Evolutionary conservation across 2,329 filamentous ascomycete species (phyloP).

Genomic region (Colletotrichum sp.): DNA sequence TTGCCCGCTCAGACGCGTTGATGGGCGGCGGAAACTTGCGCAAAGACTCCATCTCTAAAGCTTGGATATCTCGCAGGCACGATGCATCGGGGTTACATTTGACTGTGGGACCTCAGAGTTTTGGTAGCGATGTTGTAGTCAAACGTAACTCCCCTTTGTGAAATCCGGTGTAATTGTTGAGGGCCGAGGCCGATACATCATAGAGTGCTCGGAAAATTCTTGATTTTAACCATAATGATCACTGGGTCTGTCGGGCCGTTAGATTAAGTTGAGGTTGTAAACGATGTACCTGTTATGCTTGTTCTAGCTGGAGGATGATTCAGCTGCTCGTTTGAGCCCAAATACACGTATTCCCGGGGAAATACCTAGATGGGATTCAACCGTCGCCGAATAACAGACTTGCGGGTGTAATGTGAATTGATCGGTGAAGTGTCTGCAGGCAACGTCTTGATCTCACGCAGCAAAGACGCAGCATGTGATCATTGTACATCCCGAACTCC

Average conservation of each 20-base stretch:
- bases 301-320: not conserved
- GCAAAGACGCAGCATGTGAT: not conserved
- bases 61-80: not conserved
- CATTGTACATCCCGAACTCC: not conserved
- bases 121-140: not conserved
- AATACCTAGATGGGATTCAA: not conserved
- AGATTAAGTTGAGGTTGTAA: not conserved
- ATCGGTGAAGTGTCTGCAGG: not conserved
- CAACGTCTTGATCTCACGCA: not conserved
- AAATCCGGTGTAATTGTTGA: rapidly evolving
- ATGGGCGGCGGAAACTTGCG: not conserved
- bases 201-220: not conserved
- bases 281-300: not conserved
- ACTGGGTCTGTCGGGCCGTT: not conserved
- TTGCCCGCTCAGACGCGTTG: not conserved
- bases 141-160: not conserved
- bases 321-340: not conserved
- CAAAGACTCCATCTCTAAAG: not conserved
- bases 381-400: not conserved
- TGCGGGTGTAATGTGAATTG: not conserved
- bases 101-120: not conserved
- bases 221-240: not conserved
- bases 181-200: not conserved
- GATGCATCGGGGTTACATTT: not conserved
- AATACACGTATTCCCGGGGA: not conserved